Conservation (phyloP, 2,329 filamentous ascomycete genomes). For the Stylonectria norvegica region DNA sequence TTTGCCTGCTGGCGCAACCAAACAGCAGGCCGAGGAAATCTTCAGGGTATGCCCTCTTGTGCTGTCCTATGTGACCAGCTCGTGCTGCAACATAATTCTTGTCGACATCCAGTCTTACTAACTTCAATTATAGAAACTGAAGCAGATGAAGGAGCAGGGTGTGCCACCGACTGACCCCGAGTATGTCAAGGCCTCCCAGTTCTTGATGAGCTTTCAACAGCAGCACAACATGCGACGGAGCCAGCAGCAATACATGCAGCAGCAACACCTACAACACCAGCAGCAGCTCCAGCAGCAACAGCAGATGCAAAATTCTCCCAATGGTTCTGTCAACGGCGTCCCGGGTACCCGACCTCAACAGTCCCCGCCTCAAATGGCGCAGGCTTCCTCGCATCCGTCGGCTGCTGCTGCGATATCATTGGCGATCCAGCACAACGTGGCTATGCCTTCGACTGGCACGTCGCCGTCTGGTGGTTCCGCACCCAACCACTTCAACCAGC, state of each 20-base stretch:
- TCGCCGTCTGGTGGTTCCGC: slow-evolving; percentile 29
- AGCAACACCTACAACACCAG: slow-evolving; percentile 49
- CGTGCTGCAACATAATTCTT: neutral
- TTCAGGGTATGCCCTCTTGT: slow-evolving; percentile 53
- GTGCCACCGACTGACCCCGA: slow-evolving; percentile 81
- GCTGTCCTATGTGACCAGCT: neutral
- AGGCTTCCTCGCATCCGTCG: slow-evolving; percentile 33
- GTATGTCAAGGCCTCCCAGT: slow-evolving; percentile 75
- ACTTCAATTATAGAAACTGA: slow-evolving; percentile 64
- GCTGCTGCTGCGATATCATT: slow-evolving; percentile 39
- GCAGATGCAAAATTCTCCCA: slow-evolving; percentile 53
- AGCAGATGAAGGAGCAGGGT: slow-evolving; percentile 82
- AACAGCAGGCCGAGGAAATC: slow-evolving; percentile 74
- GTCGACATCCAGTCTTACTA: slow-evolving; percentile 11
- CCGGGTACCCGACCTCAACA: slow-evolving; percentile 41
- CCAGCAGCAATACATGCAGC: slow-evolving; percentile 42
- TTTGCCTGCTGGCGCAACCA: slow-evolving; percentile 66
- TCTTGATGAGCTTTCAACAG: slow-evolving; percentile 69
- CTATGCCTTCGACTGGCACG: slow-evolving; percentile 32
- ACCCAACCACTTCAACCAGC: slow-evolving; percentile 66
- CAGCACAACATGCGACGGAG: slow-evolving; percentile 55
- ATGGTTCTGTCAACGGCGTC: slow-evolving; percentile 52
- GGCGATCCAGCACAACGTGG: slow-evolving; percentile 31
- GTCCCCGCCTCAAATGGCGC: slow-evolving; percentile 30
- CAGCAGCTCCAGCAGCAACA: slow-evolving; percentile 46